Base-by-base conservation (phyloP, 495 filamentous ascomycete species). In the Trichoderma asperelloides region DNA sequence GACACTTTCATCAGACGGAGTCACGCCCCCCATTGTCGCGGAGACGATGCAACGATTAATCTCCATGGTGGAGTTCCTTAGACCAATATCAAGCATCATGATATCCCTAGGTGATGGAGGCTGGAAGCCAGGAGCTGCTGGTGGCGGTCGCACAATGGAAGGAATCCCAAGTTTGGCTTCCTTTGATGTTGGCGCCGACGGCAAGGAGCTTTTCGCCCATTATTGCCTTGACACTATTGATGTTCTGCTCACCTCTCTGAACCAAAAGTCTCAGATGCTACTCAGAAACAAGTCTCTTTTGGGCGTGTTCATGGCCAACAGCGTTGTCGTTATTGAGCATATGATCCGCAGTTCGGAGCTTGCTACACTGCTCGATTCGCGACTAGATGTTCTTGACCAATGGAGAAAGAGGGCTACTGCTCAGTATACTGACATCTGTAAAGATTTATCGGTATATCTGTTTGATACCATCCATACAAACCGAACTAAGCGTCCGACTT, bases 381-480 rank as follows among this genome's bases (percentile, higher is more conserved):
- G 80, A 12, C 85, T 88, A 65, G 80, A 80, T 55, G 84, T 84
- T 62, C 78, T 98, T 43, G 95, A 97, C 27, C 79, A 78, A 33
- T 97, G 91, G 89, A 87, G 90, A 63, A 97, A 97, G 78, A 92
- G 91, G 68, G 91, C 88, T 7, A 88, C 87, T 5, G 84, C 87
- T 49, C 82, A 90, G 65, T 98, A 98, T 77, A 84, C 91, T 21
- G 91, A 97, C 65, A 86, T 89, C 37, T 97, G 92, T 90, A 90
- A 89, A 71, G 94, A 97, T 71, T 86, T 91, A 15, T 94, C 90
- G 11, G 84, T 88, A 39, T 87, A 89, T 69, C 84, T 99, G 37
- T 87, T 98, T 68, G 95, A 99, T 74, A 91, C 94, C 33, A 91
- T 93, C 68, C 93, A 96, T 78, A 98, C 93, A 2, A 94, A 86